Evolutionary conservation across 768 basidiomycete genomes (phyloP).

Genomic region (Polyporus arcularius): DNA sequence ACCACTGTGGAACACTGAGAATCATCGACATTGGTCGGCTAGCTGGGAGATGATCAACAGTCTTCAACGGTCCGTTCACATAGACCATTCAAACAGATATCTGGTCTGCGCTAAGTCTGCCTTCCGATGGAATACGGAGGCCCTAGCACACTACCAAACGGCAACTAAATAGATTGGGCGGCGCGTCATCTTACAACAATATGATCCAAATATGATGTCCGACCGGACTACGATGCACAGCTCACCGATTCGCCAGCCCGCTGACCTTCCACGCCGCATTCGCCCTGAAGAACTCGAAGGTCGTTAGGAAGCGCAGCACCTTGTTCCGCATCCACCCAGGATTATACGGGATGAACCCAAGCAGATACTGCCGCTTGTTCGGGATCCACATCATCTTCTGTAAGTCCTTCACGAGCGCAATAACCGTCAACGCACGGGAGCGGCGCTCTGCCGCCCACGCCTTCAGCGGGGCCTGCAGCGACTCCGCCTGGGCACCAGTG

Average conservation of each 20-base stretch:
- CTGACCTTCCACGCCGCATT: conserved; percentile 30
- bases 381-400: conserved; percentile 27
- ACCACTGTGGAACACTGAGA: too few relatives aligned
- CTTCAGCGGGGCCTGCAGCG: conserved; percentile 35
- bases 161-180: too few relatives aligned
- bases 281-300: conserved; percentile 23
- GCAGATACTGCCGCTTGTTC: conserved; percentile 19
- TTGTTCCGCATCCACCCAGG: conserved; percentile 29
- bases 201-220: too few relatives aligned
- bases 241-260: conserved; percentile 30
- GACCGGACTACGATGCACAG: neutral
- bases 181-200: too few relatives aligned
- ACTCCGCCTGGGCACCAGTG: conserved; percentile 12
- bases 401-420: conserved; percentile 41
- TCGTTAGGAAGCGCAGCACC: conserved; percentile 25
- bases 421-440: conserved; percentile 42
- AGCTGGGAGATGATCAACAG: too few relatives aligned
- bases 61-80: too few relatives aligned
- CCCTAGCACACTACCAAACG: too few relatives aligned
- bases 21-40: too few relatives aligned
- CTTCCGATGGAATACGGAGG: too few relatives aligned
- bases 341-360: conserved; percentile 28
- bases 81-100: too few relatives aligned
- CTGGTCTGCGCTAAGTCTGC: too few relatives aligned
- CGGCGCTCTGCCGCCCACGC: conserved; percentile 40